Conservation (phyloP, 1,284 basidiomycete genomes). For the Fistulinella cinereoalba region DNA sequence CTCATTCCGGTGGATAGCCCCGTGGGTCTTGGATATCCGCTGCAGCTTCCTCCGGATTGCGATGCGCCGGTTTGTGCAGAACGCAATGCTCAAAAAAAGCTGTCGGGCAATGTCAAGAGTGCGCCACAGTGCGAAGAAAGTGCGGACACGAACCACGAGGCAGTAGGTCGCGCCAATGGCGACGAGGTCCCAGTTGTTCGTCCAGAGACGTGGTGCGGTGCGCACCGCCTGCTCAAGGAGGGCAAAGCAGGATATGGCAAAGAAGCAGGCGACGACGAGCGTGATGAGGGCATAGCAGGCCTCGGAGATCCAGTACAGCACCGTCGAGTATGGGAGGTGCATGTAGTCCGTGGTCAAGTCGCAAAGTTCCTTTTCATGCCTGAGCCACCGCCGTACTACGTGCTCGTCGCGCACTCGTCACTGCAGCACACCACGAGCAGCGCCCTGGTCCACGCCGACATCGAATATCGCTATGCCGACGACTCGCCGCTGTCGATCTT, state of each 20-base stretch:
- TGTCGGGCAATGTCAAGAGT: slow-evolving; percentile 34
- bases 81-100: slow-evolving; percentile 48
- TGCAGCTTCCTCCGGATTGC: slow-evolving; percentile 60
- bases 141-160: slow-evolving; percentile 50
- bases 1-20: slow-evolving; percentile 58
- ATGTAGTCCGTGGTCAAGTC: too few relatives aligned
- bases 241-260: slow-evolving; percentile 58
- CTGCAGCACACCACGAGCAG: slow-evolving; percentile 35
- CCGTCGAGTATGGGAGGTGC: slow-evolving; percentile 17
- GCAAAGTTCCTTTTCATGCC: too few relatives aligned
- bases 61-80: slow-evolving; percentile 66
- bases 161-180: slow-evolving; percentile 64
- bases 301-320: slow-evolving; percentile 27
- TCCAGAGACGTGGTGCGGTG: slow-evolving; percentile 53
- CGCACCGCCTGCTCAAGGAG: slow-evolving; percentile 69
- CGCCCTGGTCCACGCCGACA: slow-evolving; percentile 61
- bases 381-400: slow-evolving; percentile 56
- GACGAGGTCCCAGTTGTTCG: slow-evolving; percentile 60
- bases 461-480: slow-evolving; percentile 81
- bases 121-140: background rate
- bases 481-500: slow-evolving; percentile 63
- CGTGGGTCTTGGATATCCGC: slow-evolving; percentile 70
- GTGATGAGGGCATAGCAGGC: slow-evolving; percentile 51
- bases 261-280: slow-evolving; percentile 51
- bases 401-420: slow-evolving; percentile 58